Evolutionary conservation across 257 asterid species (phyloP).

Genomic region (Ajuga chamaepitys): DNA sequence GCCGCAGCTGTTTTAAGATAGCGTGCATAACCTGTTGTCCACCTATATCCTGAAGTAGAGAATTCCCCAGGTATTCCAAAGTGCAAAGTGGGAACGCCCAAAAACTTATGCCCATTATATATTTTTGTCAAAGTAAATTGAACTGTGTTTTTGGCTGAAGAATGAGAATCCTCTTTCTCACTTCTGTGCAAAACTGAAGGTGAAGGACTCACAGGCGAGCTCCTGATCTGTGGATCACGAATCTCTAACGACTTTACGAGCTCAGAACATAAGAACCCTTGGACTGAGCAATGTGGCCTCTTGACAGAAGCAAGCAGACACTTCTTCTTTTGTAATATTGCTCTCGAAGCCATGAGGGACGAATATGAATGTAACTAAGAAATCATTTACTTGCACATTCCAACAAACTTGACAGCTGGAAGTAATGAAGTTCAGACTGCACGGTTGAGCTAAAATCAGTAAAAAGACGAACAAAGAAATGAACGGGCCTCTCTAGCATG

Average conservation of each 20-base stretch:
- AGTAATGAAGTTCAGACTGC: slow-evolving; percentile 24
- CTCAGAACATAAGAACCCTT: slow-evolving; percentile 39
- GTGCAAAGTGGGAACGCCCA: slow-evolving; percentile 26
- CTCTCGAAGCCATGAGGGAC: slow-evolving; percentile 73
- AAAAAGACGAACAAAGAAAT: not conserved
- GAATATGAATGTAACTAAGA: slow-evolving; percentile 27
- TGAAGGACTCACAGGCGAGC: slow-evolving; percentile 28
- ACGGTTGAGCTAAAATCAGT: slow-evolving; percentile 17
- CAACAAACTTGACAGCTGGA: slow-evolving; percentile 13
- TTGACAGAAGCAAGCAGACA: slow-evolving; percentile 41
- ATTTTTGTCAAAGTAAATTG: slow-evolving; percentile 16
- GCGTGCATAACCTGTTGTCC: slow-evolving; percentile 38
- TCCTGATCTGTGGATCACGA: slow-evolving; percentile 37
- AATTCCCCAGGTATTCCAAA: slow-evolving; percentile 29
- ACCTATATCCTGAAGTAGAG: slow-evolving; percentile 37
- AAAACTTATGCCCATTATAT: slow-evolving; percentile 19
- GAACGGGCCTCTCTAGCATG: not conserved
- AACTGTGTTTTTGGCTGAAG: slow-evolving; percentile 22
- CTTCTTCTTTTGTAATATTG: slow-evolving; percentile 53
- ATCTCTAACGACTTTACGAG: slow-evolving; percentile 27
- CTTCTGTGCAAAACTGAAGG: slow-evolving; percentile 22
- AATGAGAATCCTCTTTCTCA: slow-evolving; percentile 26
- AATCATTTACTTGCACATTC: slow-evolving; percentile 28
- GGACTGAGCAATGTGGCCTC: slow-evolving; percentile 26
- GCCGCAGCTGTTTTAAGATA: slow-evolving; percentile 63